A percentile compares a stretch with the other conserved stretches of the same genome.
phyloP scores from a whole-genome alignment of 2,329 filamentous ascomycete species.

The Thielaviopsis cerberus region DNA sequence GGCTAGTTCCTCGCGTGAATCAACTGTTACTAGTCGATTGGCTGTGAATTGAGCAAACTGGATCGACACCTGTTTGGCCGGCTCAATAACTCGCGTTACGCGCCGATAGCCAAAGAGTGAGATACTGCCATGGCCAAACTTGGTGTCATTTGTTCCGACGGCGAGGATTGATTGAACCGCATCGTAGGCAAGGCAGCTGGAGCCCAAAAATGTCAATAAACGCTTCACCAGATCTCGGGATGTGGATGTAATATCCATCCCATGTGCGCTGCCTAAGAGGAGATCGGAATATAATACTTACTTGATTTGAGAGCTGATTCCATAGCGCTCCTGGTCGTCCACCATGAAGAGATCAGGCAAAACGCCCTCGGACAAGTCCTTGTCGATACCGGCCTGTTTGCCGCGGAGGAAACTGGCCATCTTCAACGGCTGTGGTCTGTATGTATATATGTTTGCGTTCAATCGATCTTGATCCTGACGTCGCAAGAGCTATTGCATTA shows the following conservation, averaged over 20 bases:
- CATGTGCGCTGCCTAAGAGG: too few relatives aligned
- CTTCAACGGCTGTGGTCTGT: background rate
- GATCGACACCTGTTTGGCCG: constrained; percentile 56
- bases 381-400: constrained; percentile 84
- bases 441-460: background rate
- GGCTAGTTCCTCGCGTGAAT: constrained; percentile 67
- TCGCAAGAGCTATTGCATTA: background rate
- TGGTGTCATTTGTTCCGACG: constrained; percentile 72
- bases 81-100: constrained; percentile 55
- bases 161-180: constrained; percentile 86
- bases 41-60: constrained; percentile 66
- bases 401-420: constrained; percentile 82
- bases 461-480: background rate
- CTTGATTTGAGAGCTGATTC: constrained; percentile 61
- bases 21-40: constrained; percentile 68
- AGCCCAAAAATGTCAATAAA: constrained; percentile 23
- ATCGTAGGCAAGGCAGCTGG: constrained; percentile 72
- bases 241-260: too few relatives aligned
- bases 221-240: too few relatives aligned
- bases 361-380: constrained; percentile 72
- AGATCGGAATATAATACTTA: constrained; percentile 20
- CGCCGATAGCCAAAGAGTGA: constrained; percentile 73
- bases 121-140: constrained; percentile 71
- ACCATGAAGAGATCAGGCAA: constrained; percentile 59
- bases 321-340: constrained; percentile 68